Evolutionary conservation across 2,329 filamentous ascomycete genomes (phyloP).

Genomic region (Phyllosticta citribraziliensis): DNA sequence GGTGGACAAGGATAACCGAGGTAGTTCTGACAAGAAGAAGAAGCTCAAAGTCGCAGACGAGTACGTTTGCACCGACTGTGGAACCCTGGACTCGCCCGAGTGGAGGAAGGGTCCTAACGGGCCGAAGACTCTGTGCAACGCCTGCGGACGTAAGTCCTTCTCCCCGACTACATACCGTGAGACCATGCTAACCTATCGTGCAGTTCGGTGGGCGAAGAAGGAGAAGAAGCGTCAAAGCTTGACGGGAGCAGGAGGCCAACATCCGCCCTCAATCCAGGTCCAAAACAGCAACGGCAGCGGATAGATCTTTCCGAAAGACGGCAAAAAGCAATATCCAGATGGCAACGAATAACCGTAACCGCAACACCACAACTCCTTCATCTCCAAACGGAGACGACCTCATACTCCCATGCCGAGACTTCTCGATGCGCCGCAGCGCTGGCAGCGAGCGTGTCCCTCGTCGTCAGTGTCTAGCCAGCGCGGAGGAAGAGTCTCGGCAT

Average conservation of each 20-base stretch:
- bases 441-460: neutral
- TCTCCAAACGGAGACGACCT: neutral
- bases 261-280: constrained; percentile 6
- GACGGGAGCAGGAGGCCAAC: neutral
- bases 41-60: constrained; percentile 75
- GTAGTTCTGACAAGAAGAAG: constrained; percentile 67
- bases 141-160: constrained; percentile 62
- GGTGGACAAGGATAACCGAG: constrained; percentile 61
- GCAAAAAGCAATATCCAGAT: neutral
- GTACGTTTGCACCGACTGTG: constrained; percentile 93
- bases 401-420: neutral
- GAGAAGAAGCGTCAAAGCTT: constrained; percentile 57
- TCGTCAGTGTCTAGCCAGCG: neutral
- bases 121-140: constrained; percentile 92
- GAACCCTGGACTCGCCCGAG: constrained; percentile 87
- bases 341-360: neutral
- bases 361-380: neutral
- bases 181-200: constrained; percentile 9
- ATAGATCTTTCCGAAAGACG: neutral
- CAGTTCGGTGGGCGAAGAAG: constrained; percentile 55
- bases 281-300: constrained; percentile 10
- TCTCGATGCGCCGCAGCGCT: neutral
- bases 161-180: neutral
- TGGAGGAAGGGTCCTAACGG: constrained; percentile 92
- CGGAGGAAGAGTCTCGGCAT: neutral